A percentile compares a stretch with the other conserved stretches of the same genome.
These are phyloP conservation scores for Trichosanthes truncata DNA, from an alignment of 306 rosid species.

Conservation along the genomic window DNA sequence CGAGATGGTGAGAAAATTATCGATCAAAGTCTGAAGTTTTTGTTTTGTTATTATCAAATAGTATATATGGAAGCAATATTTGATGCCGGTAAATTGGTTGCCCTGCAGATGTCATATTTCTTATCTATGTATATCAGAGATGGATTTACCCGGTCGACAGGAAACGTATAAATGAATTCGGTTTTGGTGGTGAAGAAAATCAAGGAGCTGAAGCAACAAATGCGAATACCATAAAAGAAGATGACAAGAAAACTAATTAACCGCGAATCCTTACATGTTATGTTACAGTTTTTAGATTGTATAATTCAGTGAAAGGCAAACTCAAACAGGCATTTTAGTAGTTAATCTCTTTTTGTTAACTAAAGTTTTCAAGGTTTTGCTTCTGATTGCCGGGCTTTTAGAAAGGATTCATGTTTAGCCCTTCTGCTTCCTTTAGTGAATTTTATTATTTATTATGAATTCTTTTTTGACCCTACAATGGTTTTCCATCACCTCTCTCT, in stretches of 20 bases:
- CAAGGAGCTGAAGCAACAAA: constrained; percentile 28
- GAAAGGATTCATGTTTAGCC: background rate
- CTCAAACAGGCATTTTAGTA: background rate
- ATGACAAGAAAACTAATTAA: constrained; percentile 90
- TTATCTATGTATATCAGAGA: constrained; percentile 73
- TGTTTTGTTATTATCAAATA: background rate
- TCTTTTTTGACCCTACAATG: background rate
- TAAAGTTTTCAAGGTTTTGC: background rate
- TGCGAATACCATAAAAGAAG: constrained; percentile 38
- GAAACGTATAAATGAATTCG: constrained; percentile 86
- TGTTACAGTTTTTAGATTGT: background rate
- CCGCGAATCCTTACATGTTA: background rate
- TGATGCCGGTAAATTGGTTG: constrained; percentile 10
- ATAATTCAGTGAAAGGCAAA: background rate
- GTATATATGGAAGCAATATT: background rate
- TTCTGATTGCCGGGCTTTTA: background rate
- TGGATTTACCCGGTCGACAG: constrained; percentile 94
- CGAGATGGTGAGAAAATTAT: constrained; percentile 73
- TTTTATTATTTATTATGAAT: background rate
- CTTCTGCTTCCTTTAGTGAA: background rate
- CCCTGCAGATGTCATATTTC: constrained; percentile 81
- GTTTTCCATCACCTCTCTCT: background rate
- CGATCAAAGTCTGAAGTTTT: background rate
- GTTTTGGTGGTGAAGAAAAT: constrained; percentile 87
- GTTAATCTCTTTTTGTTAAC: background rate